Conservation (phyloP, 202 grass and related monocot species). For the Schoenoplectus tabernaemontani region DNA sequence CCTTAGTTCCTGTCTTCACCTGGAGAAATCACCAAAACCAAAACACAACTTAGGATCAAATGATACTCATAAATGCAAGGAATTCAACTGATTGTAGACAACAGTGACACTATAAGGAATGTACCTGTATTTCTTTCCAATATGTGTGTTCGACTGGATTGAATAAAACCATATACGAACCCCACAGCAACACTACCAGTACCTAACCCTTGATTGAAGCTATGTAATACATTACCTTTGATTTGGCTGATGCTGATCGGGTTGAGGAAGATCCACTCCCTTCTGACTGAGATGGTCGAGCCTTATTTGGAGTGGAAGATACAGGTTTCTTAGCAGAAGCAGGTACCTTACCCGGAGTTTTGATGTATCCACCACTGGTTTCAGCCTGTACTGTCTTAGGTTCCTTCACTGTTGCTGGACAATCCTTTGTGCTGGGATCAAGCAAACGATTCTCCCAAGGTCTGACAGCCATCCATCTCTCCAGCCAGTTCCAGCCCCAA, state of each 20-base stretch:
- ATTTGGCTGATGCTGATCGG: slow-evolving; percentile 43
- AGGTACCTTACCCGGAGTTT: slow-evolving; percentile 24
- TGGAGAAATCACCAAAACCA: background rate
- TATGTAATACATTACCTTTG: slow-evolving; percentile 28
- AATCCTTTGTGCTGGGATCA: slow-evolving; percentile 51
- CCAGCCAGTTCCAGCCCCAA: slow-evolving; percentile 98
- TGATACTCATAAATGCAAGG: background rate
- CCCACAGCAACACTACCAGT: background rate
- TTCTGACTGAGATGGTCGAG: slow-evolving; percentile 35
- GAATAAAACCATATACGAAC: background rate
- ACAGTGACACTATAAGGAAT: background rate
- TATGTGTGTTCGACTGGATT: background rate
- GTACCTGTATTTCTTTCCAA: background rate
- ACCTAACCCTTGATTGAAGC: background rate
- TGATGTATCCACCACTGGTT: slow-evolving; percentile 24
- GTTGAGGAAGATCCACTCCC: slow-evolving; percentile 42
- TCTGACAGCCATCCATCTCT: slow-evolving; percentile 94
- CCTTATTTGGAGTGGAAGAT: slow-evolving; percentile 42
- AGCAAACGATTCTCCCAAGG: slow-evolving; percentile 93
- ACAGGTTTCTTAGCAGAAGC: slow-evolving; percentile 34
- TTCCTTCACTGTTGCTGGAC: slow-evolving; percentile 25
- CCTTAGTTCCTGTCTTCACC: slow-evolving; percentile 39
- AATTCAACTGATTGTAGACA: background rate
- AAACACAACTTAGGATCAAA: background rate
- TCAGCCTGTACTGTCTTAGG: slow-evolving; percentile 16